These are phyloP conservation scores for Corymbia citriodora DNA, from an alignment of 441 rosid genomes.

Conservation along the genomic window DNA sequence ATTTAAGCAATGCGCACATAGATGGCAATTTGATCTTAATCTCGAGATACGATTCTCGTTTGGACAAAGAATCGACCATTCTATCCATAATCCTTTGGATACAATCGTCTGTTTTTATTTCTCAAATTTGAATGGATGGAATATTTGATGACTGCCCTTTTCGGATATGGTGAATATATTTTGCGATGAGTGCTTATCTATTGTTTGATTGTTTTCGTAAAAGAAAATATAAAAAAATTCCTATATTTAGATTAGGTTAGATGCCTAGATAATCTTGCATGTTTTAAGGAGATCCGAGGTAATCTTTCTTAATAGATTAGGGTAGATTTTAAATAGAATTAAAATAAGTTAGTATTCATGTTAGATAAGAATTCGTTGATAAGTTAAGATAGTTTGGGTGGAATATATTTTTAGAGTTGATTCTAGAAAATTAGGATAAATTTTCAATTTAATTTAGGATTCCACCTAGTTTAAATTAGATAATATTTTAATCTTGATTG, in stretches of 20 bases:
- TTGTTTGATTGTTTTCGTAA: not conserved
- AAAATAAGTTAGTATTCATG: not conserved
- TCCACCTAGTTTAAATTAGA: too few relatives aligned
- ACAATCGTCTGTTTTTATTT: not conserved
- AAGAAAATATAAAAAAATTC: not conserved
- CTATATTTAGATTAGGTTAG: not conserved
- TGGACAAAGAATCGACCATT: not conserved
- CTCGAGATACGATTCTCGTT: rapidly evolving
- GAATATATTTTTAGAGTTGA: too few relatives aligned
- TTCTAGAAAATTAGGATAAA: too few relatives aligned
- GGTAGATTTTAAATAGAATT: not conserved
- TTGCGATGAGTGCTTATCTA: not conserved
- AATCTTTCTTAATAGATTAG: not conserved
- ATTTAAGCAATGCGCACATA: not conserved
- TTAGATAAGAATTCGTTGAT: not conserved
- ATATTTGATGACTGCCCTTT: not conserved
- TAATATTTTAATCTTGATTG: too few relatives aligned
- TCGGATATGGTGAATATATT: not conserved
- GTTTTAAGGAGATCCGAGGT: not conserved
- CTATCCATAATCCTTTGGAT: not conserved
- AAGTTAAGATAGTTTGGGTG: too few relatives aligned
- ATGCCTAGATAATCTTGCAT: not conserved
- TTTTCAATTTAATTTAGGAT: too few relatives aligned
- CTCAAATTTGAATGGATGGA: not conserved
- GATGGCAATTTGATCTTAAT: not conserved